Base-by-base conservation (phyloP, 2,329 filamentous ascomycete species). In the Gremmenia infestans region DNA sequence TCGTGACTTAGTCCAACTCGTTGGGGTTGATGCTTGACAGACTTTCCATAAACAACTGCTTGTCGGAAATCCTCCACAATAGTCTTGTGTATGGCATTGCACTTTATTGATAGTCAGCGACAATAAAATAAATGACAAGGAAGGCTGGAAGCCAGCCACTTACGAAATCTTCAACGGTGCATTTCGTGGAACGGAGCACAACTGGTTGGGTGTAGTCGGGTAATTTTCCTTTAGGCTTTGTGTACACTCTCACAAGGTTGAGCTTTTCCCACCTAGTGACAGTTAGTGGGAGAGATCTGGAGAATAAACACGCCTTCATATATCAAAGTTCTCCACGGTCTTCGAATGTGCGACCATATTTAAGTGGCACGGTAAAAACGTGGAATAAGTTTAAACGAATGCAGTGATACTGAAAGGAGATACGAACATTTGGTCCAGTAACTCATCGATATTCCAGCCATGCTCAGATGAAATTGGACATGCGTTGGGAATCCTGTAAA, bases 21-120 rank as follows among this genome's bases (percentile, higher is more conserved):
- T 76, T 99, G 94, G 63, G 94, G 94, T 76, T 97, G 94, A 77
- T 99, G 94, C 81, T 97, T 97, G 65, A 97, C 93, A 54, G 92
- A 97, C 72, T 93, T 94, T 65, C 94, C 94, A 73, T 97, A 99
- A 43, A 99, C 94, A 70, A 99, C 87, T 53, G 94, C 94, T 59
- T 87, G 84, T 75, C 93, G 95, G 81, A 99, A 99, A 66, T 96
- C 87, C 67, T 99, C 94, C 55, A 94, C 81, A 71, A 99, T 97
- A 55, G 85, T 95, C 72, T 94, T 91, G 76, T 99, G 94, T 71
- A 99, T 99, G 64, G 90, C 83, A 76, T 97, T 96, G 76, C 94
- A 99, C 91, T 96, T 69, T 2, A n/a, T 54, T 52, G 5, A 48
- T 64, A 63, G 63, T 60, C 15, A 58, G 55, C 42, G 28, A 43